Evolutionary conservation across 83 land plant genomes (phyloP), one percentile per base, ranked within the genome.

Genomic region (Picea mariana): DNA sequence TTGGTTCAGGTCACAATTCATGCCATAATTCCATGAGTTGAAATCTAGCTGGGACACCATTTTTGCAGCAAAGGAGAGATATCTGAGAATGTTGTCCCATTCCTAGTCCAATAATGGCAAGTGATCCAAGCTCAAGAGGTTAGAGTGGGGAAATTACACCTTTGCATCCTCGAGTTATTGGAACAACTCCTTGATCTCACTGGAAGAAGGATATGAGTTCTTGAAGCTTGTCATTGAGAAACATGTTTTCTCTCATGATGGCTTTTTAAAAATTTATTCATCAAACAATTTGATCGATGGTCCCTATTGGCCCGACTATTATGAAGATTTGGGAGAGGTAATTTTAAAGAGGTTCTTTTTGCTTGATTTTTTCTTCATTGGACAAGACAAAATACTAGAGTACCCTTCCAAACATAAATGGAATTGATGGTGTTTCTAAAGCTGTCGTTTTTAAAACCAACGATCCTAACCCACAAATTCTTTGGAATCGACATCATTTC

Each of bases 241-340:
- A 79, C 90, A 92, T 62, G 89, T 96, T 67, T 86, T 94, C 47
- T 84, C 90, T n/a, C 95, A 96, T 84, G 26, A 83, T 64, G 95
- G 87, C 17, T 85, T 94, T 40, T 90, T 95, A 11, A 96, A 87
- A 79, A 60, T 82, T 4, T 90, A 89, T 86, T 89, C 97, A 78
- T 89, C 90, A 23, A 96, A 94, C 88, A 94, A 89, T 90, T 89
- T 42, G 75, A 94, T 96, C 85, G 97, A 91, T 72, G 99, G 99
- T 0, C 63, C 93, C 27, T 93, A 96, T 71, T 84, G 93, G 64
- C 91, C 92, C 20, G 99, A 97, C 21, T 96, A 94, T 82, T 83
- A 77, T 84, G 95, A 94, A 75, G 86, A 88, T 63, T 75, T 93
- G 82, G 99, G 95, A 44, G 90, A 85, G 82, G 84, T 96, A 21